phyloP scores from a whole-genome alignment of 2,329 filamentous ascomycete species.

The Cryoendolithus antarcticus region DNA sequence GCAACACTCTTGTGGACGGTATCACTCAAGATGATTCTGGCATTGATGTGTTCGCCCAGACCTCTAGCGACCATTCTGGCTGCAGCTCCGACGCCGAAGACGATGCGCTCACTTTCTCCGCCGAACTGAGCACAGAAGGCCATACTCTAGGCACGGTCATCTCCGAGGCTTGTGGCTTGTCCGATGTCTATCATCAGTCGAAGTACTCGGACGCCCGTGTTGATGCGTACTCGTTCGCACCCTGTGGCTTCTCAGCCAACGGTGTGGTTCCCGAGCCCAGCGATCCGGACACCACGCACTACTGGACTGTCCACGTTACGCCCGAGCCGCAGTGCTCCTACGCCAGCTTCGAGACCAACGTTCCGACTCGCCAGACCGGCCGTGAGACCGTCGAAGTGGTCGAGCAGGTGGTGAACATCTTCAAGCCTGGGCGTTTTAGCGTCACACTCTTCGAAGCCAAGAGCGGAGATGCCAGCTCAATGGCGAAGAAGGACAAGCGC shows the following conservation, averaged over 20 bases:
- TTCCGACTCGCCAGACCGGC: constrained; percentile 76
- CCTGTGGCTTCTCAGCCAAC: constrained; percentile 95
- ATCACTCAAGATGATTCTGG: constrained; percentile 24
- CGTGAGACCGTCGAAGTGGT: constrained; percentile 84
- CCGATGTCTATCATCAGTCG: constrained; percentile 73
- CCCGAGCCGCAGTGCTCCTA: constrained; percentile 96
- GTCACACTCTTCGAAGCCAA: constrained; percentile 95
- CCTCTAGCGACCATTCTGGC: constrained; percentile 49
- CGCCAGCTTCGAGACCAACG: constrained; percentile 96
- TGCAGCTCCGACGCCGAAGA: constrained; percentile 42
- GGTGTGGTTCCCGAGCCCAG: constrained; percentile 75
- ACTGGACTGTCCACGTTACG: constrained; percentile 97
- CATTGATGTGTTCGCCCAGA: constrained; percentile 74
- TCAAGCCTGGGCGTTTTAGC: constrained; percentile 94
- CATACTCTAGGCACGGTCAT: constrained; percentile 88
- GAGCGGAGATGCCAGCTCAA: constrained; percentile 32
- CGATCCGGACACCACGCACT: constrained; percentile 48
- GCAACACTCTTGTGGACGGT: constrained; percentile 23
- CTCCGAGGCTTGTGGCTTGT: constrained; percentile 77
- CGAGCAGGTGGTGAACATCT: constrained; percentile 87
- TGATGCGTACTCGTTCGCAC: constrained; percentile 91
- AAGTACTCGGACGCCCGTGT: constrained; percentile 88
- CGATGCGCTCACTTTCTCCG: constrained; percentile 42
- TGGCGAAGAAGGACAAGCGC: constrained; percentile 33
- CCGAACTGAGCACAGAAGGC: constrained; percentile 79